phyloP scores from a whole-genome alignment of 306 rosid species.

The Dalbergia cochinchinensis region DNA sequence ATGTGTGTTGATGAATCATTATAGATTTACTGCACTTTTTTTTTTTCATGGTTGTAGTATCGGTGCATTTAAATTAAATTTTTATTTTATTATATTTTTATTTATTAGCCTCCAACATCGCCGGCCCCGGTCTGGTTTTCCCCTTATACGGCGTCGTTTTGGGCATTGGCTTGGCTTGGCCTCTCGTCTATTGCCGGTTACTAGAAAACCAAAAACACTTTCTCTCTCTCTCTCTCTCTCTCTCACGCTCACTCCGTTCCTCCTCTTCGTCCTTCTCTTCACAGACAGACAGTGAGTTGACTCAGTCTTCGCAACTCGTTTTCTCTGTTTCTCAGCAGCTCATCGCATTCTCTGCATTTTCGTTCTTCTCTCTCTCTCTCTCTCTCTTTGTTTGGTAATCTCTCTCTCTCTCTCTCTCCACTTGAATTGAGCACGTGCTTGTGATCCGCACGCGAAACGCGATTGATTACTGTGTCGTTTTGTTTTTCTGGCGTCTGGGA shows the following conservation, averaged over 20 bases:
- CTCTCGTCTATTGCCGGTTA: constrained; percentile 62
- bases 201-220: constrained; percentile 24
- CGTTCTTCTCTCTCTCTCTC: constrained; percentile 22
- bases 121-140: constrained; percentile 67
- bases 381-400: constrained; percentile 42
- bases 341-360: constrained; percentile 42
- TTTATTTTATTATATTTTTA: background rate
- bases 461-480: constrained; percentile 7
- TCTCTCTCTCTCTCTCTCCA: constrained; percentile 4
- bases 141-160: constrained; percentile 50
- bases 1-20: no score
- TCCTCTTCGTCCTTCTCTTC: constrained; percentile 41
- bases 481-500: background rate
- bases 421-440: constrained; percentile 1
- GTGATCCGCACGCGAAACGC: constrained; percentile 28
- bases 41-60: no score
- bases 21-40: no score
- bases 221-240: background rate
- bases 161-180: background rate
- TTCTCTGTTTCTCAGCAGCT: constrained; percentile 35
- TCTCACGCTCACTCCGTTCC: constrained; percentile 34
- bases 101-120: constrained; percentile 51
- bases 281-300: constrained; percentile 41
- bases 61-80: no score
- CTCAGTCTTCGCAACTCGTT: constrained; percentile 47